Evolutionary conservation across 2,329 filamentous ascomycete species (phyloP).

Genomic region (Microcyclospora tardicrescens): DNA sequence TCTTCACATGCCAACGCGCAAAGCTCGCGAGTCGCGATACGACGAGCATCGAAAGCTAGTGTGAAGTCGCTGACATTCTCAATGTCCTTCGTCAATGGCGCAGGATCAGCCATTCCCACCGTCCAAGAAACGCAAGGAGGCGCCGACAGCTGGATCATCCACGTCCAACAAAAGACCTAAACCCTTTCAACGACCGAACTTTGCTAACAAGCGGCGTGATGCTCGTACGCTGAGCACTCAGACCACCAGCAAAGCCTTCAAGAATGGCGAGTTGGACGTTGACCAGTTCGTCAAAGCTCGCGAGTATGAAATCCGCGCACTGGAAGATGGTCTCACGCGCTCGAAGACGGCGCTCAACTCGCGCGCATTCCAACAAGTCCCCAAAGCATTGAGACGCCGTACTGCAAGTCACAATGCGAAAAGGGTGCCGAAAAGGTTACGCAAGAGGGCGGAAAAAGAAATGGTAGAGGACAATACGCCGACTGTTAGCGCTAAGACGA

Average conservation of each 20-base stretch:
- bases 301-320: conserved; percentile 75
- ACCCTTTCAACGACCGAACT: conserved; percentile 11
- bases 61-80: too few relatives aligned
- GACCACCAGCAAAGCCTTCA: conserved; percentile 40
- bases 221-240: conserved; percentile 36
- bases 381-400: conserved; percentile 66
- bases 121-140: conserved; percentile 17
- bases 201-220: conserved; percentile 23
- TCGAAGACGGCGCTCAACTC: conserved; percentile 52
- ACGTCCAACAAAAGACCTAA: conserved; percentile 1
- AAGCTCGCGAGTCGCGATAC: too few relatives aligned
- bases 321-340: conserved; percentile 69
- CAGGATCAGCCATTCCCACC: background rate
- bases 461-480: conserved; percentile 89
- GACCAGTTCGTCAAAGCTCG: conserved; percentile 72
- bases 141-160: conserved; percentile 6
- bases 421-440: conserved; percentile 66
- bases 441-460: conserved; percentile 53
- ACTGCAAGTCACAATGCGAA: conserved; percentile 95
- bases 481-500: conserved; percentile 52
- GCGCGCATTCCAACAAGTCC: conserved; percentile 83
- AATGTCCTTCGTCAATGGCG: too few relatives aligned
- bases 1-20: too few relatives aligned
- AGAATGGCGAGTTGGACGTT: conserved; percentile 69
- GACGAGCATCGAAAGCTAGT: too few relatives aligned